Percentiles rank a stretch among this genome's conserved stretches.
Evolutionary conservation across 2,329 filamentous ascomycete species (phyloP).

Genomic region (Arthroderma uncinatum): DNA sequence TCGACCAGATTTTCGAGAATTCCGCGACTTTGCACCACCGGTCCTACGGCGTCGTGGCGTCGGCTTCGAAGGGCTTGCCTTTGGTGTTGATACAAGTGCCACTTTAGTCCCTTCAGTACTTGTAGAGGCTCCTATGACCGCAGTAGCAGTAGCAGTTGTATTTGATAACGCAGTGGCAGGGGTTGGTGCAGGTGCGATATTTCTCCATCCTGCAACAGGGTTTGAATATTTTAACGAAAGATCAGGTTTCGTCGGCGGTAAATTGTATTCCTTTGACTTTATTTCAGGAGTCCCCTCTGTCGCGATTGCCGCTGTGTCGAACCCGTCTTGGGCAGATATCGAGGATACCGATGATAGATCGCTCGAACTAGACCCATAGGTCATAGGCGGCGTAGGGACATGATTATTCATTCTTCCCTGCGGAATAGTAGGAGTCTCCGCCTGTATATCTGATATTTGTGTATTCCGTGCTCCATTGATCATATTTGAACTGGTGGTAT

Average conservation of each 20-base stretch:
- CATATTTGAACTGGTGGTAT: neutral
- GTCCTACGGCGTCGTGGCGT: constrained; percentile 3
- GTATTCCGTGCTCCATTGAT: neutral
- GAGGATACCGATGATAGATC: constrained; percentile 10
- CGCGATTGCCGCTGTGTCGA: neutral
- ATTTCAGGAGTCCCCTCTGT: neutral
- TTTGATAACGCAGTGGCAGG: neutral
- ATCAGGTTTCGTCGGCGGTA: neutral
- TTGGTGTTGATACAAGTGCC: neutral
- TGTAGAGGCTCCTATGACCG: neutral
- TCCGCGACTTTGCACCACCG: constrained; percentile 6
- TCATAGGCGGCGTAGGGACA: neutral
- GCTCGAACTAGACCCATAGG: constrained; percentile 6
- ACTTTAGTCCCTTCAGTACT: neutral
- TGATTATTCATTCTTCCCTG: neutral
- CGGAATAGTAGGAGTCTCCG: neutral
- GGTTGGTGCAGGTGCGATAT: constrained; percentile 7
- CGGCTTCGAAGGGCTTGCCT: neutral
- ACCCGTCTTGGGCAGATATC: neutral
- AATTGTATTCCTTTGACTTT: neutral
- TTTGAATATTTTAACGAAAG: constrained; percentile 2
- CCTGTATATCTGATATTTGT: neutral
- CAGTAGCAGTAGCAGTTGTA: neutral
- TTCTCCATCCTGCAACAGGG: neutral
- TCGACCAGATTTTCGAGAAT: constrained; percentile 12